Percentiles rank a stretch among this genome's conserved stretches.
phyloP scores from a whole-genome alignment of 2,329 filamentous ascomycete genomes.

The Aspergillus pseudoviridinutans region DNA sequence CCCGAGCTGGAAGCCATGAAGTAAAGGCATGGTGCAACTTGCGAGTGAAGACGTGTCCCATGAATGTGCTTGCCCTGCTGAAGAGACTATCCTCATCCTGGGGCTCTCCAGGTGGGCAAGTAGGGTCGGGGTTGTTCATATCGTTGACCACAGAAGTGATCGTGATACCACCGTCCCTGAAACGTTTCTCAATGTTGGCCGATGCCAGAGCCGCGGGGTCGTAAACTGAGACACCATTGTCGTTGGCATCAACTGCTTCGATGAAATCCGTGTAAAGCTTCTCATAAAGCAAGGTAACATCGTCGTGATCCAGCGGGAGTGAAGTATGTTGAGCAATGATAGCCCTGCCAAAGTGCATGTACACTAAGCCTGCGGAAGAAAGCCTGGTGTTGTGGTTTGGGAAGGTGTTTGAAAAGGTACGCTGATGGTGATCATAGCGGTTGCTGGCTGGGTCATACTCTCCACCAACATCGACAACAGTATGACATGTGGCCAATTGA shows the following conservation, averaged over 20 bases:
- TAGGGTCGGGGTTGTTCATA: slow-evolving; percentile 64
- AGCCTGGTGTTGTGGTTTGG: slow-evolving; percentile 82
- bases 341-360: slow-evolving; percentile 86
- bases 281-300: slow-evolving; percentile 71
- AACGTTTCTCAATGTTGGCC: slow-evolving; percentile 75
- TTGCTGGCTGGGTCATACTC: slow-evolving; percentile 74
- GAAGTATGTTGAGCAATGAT: slow-evolving; percentile 69
- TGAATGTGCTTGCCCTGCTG: slow-evolving; percentile 69
- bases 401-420: slow-evolving; percentile 81
- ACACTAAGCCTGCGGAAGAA: slow-evolving; percentile 88
- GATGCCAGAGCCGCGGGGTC: slow-evolving; percentile 65
- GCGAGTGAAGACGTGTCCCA: slow-evolving; percentile 82
- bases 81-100: slow-evolving; percentile 84
- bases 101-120: slow-evolving; percentile 49
- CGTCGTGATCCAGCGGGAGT: slow-evolving; percentile 57
- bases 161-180: slow-evolving; percentile 76
- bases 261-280: slow-evolving; percentile 93
- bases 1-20: slow-evolving; percentile 83
- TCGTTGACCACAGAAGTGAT: slow-evolving; percentile 79
- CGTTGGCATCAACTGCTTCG: slow-evolving; percentile 94
- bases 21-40: slow-evolving; percentile 71
- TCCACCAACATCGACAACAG: slow-evolving; percentile 95
- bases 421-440: slow-evolving; percentile 97
- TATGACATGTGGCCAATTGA: slow-evolving; percentile 77
- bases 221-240: slow-evolving; percentile 87